phyloP scores from a whole-genome alignment of 495 filamentous ascomycete species.

The Podospora sp. region DNA sequence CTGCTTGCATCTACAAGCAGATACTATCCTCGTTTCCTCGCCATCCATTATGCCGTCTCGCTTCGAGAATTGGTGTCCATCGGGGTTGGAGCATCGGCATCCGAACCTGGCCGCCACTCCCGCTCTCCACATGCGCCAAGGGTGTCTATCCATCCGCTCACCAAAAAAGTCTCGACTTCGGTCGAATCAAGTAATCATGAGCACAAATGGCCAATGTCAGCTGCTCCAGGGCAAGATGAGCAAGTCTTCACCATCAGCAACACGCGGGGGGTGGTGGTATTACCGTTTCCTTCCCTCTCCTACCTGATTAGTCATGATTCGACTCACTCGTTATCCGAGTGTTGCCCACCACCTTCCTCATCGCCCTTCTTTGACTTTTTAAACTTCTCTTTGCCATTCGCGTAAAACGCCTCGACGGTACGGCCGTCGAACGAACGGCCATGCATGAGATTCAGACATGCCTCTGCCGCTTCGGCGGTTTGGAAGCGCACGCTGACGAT shows the following conservation, averaged over 20 bases:
- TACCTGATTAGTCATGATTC: background rate
- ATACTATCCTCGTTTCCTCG: no score
- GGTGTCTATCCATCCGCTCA: background rate
- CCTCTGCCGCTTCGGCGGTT: conserved; percentile 67
- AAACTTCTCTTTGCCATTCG: conserved; percentile 75
- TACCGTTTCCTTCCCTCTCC: conserved; percentile 5
- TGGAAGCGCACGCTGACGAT: conserved; percentile 81
- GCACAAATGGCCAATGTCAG: background rate
- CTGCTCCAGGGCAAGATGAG: background rate
- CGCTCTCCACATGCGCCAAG: background rate
- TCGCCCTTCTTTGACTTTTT: conserved; percentile 61
- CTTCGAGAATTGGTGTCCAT: no score
- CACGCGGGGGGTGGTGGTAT: background rate
- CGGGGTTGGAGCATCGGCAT: no score
- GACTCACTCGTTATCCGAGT: conserved; percentile 27
- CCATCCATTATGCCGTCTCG: background rate
- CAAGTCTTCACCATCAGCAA: background rate
- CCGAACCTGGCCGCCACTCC: background rate
- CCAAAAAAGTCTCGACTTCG: background rate
- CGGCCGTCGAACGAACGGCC: conserved; percentile 76
- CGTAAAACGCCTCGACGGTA: conserved; percentile 75
- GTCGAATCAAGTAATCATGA: background rate
- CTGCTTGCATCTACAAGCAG: no score
- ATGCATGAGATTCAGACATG: conserved; percentile 76
- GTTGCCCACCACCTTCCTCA: conserved; percentile 42